Conservation (phyloP, 345 rosid genomes). For the Murraya paniculata region DNA sequence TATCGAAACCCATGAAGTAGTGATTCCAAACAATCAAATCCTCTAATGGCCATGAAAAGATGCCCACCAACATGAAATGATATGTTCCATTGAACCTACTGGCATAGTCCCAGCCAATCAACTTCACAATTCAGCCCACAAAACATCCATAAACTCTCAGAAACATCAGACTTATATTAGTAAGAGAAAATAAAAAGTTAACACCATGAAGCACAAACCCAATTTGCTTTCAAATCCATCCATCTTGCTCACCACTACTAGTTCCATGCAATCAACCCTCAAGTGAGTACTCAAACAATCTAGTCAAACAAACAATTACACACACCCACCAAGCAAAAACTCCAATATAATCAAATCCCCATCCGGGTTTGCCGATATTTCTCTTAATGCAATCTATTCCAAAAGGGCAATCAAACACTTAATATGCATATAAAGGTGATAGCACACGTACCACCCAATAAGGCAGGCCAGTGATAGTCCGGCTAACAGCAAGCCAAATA, state of each 20-base stretch:
- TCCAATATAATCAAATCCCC: background rate
- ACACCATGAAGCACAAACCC: background rate
- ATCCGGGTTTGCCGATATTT: background rate
- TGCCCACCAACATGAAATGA: background rate
- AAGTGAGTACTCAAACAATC: background rate
- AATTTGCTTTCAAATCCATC: background rate
- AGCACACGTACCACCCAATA: conserved; percentile 68
- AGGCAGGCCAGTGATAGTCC: conserved; percentile 61
- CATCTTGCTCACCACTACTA: background rate
- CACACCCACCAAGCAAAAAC: background rate
- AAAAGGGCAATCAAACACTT: background rate
- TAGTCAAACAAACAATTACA: background rate
- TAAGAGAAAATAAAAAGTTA: background rate
- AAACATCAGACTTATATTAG: too few relatives aligned
- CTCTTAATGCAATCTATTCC: background rate
- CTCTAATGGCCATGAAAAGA: background rate
- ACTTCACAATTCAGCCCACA: background rate
- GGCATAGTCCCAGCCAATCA: background rate
- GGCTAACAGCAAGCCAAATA: conserved; percentile 74
- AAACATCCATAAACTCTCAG: background rate
- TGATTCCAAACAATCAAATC: background rate
- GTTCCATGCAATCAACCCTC: background rate
- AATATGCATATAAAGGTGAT: background rate
- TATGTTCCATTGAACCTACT: background rate
- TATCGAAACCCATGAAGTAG: background rate